Percentiles rank a stretch among this genome's conserved stretches.
phyloP scores from a whole-genome alignment of 106 monocot species.

The Ottelia alismoides region DNA sequence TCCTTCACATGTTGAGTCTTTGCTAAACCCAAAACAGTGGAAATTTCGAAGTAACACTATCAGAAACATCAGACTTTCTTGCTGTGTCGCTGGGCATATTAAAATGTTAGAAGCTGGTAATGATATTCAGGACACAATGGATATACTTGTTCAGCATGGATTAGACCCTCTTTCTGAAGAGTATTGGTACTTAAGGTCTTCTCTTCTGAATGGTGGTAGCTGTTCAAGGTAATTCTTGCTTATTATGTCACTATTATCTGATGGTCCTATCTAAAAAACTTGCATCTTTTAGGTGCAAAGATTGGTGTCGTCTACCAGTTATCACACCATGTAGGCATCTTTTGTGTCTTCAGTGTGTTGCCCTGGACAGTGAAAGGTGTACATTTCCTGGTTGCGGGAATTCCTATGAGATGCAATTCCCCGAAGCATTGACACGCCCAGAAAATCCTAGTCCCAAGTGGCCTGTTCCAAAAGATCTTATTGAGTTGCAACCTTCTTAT shows the following conservation, averaged over 20 bases:
- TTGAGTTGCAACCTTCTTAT: conserved; percentile 98
- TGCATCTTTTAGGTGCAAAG: conserved; percentile 62
- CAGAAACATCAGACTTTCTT: conserved; percentile 84
- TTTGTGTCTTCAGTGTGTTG: conserved; percentile 86
- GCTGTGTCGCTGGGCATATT: conserved; percentile 95
- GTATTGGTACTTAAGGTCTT: conserved; percentile 36
- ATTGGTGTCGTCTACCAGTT: conserved; percentile 94
- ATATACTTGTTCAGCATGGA: conserved; percentile 60
- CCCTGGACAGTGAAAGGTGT: conserved; percentile 75
- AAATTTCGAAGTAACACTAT: conserved; percentile 75
- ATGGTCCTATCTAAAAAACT: neutral
- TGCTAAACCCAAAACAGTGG: conserved; percentile 98
- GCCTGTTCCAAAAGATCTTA: conserved; percentile 98
- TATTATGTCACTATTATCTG: conserved; percentile 1
- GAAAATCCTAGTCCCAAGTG: conserved; percentile 99
- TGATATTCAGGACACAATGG: conserved; percentile 98
- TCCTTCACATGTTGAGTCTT: conserved; percentile 98
- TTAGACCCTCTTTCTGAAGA: conserved; percentile 82
- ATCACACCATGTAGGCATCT: conserved; percentile 97
- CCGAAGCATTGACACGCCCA: conserved; percentile 80
- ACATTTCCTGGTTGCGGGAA: conserved; percentile 79
- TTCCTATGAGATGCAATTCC: conserved; percentile 88
- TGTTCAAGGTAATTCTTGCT: conserved; percentile 64
- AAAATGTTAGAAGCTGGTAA: conserved; percentile 85
- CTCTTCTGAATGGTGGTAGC: conserved; percentile 67